phyloP scores from a whole-genome alignment of 2,329 filamentous ascomycete genomes.

The Boeremia exigua region DNA sequence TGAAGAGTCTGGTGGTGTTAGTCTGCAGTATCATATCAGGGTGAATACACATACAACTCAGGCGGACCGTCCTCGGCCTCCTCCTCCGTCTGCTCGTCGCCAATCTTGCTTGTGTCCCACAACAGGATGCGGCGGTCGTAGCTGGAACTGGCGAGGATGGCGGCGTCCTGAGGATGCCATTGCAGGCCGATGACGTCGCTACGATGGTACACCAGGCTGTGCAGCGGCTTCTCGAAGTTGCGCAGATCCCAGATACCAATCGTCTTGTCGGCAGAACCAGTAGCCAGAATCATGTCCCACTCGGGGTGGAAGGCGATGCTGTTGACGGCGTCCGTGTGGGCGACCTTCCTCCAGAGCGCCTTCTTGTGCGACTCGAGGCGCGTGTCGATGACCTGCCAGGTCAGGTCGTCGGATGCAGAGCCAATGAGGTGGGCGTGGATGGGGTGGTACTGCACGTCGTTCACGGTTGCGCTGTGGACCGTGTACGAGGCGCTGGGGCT shows the following conservation, averaged over 20 bases:
- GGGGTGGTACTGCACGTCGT: slow-evolving; percentile 96
- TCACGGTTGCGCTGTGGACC: slow-evolving; percentile 89
- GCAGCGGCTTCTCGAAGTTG: slow-evolving; percentile 86
- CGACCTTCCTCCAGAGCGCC: slow-evolving; percentile 72
- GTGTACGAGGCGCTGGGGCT: slow-evolving; percentile 78
- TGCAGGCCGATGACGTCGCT: slow-evolving; percentile 90
- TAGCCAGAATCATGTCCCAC: slow-evolving; percentile 88
- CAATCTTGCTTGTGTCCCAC: slow-evolving; percentile 92
- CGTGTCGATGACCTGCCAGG: slow-evolving; percentile 89
- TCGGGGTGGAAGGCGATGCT: slow-evolving; percentile 93
- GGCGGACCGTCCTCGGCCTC: slow-evolving; percentile 94
- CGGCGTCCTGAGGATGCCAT: slow-evolving; percentile 92
- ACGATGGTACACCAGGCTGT: slow-evolving; percentile 85
- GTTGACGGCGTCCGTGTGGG: slow-evolving; percentile 93
- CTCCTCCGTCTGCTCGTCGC: slow-evolving; percentile 93
- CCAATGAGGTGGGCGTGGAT: slow-evolving; percentile 81
- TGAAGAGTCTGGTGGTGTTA: slow-evolving; percentile 72
- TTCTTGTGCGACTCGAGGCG: slow-evolving; percentile 70
- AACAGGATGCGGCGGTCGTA: slow-evolving; percentile 94
- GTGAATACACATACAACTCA: slow-evolving; percentile 72
- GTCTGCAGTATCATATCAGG: not conserved
- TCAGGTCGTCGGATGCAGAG: slow-evolving; percentile 93
- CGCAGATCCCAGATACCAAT: slow-evolving; percentile 95
- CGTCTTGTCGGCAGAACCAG: slow-evolving; percentile 92
- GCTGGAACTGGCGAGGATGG: slow-evolving; percentile 87